These are phyloP conservation scores for Porpolomopsis calyptriformis DNA, from an alignment of 768 basidiomycete genomes.

Conservation along the genomic window DNA sequence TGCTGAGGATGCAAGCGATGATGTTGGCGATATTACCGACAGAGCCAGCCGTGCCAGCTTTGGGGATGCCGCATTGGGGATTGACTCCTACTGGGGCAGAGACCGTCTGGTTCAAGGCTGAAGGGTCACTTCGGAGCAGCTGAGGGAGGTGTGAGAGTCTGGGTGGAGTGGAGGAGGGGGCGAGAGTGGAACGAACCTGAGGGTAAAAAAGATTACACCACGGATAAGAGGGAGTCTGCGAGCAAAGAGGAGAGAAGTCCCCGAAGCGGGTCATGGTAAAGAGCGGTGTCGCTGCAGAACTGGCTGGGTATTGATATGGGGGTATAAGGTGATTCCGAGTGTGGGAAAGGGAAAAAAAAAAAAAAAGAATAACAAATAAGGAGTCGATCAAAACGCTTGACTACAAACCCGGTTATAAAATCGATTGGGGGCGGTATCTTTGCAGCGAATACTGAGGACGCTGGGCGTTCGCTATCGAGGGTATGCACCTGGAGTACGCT, in stretches of 20 bases:
- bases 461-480: no score
- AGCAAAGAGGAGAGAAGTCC: conserved; percentile 61
- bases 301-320: no score
- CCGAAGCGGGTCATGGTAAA: conserved; percentile 61
- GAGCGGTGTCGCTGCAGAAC: no score
- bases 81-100: conserved; percentile 77
- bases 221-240: conserved; percentile 64
- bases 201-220: conserved; percentile 95
- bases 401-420: no score
- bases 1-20: conserved; percentile 64
- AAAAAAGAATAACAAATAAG: no score
- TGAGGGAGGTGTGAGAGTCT: conserved; percentile 13
- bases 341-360: no score
- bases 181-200: conserved; percentile 43
- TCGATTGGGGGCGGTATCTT: no score
- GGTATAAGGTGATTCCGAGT: no score
- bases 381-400: no score
- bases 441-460: no score
- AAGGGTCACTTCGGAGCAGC: conserved; percentile 28
- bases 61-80: conserved; percentile 66
- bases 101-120: conserved; percentile 31
- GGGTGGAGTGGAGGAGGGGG: conserved; percentile 11
- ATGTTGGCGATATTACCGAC: conserved; percentile 87
- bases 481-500: no score
- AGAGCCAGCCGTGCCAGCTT: conserved; percentile 51